phyloP scores from a whole-genome alignment of 352 stramenopile genomes.

The Phytophthora palmivora region DNA sequence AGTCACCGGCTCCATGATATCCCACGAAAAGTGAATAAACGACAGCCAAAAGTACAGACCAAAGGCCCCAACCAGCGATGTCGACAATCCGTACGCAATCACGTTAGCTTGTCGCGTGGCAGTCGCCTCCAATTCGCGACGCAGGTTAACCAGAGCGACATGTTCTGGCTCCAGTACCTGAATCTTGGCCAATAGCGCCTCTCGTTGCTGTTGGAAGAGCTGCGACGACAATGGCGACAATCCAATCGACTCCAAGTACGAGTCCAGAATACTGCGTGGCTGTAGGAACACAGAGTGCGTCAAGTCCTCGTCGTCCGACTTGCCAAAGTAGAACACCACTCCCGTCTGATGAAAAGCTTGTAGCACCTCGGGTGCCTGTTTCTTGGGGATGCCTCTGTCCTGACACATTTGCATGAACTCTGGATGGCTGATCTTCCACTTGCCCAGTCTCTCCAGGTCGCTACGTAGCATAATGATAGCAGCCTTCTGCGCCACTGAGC shows the following conservation, averaged over 20 bases:
- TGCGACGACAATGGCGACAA: constrained; percentile 72
- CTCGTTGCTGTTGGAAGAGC: constrained; percentile 71
- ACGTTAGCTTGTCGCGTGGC: constrained; percentile 69
- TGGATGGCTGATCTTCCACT: constrained; percentile 80
- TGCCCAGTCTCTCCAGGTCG: constrained; percentile 69
- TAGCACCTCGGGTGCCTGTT: constrained; percentile 79
- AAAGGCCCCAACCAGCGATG: constrained; percentile 75
- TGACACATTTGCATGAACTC: constrained; percentile 78
- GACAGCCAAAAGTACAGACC: constrained; percentile 89
- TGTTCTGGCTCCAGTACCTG: constrained; percentile 73
- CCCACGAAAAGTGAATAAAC: constrained; percentile 91
- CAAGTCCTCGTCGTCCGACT: constrained; percentile 75
- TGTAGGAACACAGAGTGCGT: constrained; percentile 83
- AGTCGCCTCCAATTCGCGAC: constrained; percentile 63
- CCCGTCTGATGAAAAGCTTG: constrained; percentile 80
- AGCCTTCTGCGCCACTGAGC: constrained; percentile 80
- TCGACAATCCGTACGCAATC: constrained; percentile 63
- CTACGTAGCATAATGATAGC: constrained; percentile 79
- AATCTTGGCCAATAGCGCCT: constrained; percentile 73
- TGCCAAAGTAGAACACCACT: constrained; percentile 84
- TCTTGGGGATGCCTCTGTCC: constrained; percentile 84
- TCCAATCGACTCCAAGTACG: constrained; percentile 80
- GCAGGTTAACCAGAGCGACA: constrained; percentile 66
- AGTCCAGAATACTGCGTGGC: constrained; percentile 79
- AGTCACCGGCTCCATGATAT: constrained; percentile 92